A percentile compares a stretch with the other conserved stretches of the same genome.
Conservation (phyloP, 208 protist genomes). For the Wallacemonas sp. region DNA sequence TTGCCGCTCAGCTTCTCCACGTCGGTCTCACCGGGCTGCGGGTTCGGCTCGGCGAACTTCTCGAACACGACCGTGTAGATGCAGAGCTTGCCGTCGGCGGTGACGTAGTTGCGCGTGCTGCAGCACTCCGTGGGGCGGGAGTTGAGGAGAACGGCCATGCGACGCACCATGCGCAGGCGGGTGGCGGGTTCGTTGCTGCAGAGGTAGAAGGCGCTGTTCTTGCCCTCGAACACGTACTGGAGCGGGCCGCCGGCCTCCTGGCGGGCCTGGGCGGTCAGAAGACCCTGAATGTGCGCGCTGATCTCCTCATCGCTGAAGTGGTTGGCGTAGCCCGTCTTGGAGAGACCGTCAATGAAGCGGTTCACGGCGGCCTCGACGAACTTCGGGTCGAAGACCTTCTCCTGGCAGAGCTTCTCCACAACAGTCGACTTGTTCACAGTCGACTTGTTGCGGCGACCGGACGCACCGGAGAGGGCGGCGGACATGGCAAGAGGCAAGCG, state of each 20-base stretch:
- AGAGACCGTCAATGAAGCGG: slow-evolving; percentile 43
- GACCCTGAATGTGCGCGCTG: slow-evolving; percentile 52
- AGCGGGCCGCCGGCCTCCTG: slow-evolving; percentile 52
- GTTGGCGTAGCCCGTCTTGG: slow-evolving; percentile 48
- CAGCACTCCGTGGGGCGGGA: slow-evolving; percentile 30
- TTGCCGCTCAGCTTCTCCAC: slow-evolving; percentile 52
- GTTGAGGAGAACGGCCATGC: slow-evolving; percentile 55
- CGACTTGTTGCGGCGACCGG: slow-evolving; percentile 3
- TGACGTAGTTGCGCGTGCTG: slow-evolving; percentile 61
- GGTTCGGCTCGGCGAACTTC: slow-evolving; percentile 43
- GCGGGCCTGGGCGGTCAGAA: slow-evolving; percentile 65
- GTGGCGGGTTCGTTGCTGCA: slow-evolving; percentile 49
- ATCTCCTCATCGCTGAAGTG: slow-evolving; percentile 57
- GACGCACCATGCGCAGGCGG: slow-evolving; percentile 57
- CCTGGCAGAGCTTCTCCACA: slow-evolving; percentile 30
- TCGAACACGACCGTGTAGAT: slow-evolving; percentile 63
- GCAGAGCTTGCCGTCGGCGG: slow-evolving; percentile 46
- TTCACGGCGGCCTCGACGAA: slow-evolving; percentile 41
- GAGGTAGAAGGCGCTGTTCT: slow-evolving; percentile 68
- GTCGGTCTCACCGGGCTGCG: slow-evolving; percentile 29
- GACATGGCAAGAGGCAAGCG: slow-evolving; percentile 23
- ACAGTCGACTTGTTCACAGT: slow-evolving; percentile 32
- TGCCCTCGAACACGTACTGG: slow-evolving; percentile 65
- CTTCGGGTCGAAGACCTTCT: slow-evolving; percentile 48
- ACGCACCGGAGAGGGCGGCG: slow-evolving; percentile 9